Base-by-base conservation (phyloP, 2,329 filamentous ascomycete genomes). In the Epichloe sibirici region DNA sequence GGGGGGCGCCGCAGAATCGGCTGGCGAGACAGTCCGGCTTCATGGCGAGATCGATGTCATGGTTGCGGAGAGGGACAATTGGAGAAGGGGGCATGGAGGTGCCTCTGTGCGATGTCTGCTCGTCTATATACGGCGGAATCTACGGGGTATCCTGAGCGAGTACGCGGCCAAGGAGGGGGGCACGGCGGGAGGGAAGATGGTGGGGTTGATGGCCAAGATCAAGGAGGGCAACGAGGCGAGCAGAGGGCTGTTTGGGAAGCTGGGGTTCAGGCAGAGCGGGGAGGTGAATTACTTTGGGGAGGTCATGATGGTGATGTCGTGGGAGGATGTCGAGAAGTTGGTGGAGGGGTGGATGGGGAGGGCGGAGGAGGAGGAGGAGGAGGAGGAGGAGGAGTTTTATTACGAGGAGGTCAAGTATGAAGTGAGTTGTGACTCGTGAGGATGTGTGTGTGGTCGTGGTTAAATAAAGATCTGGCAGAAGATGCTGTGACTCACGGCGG, bases 41-140 rank as follows among this genome's bases (percentile, higher is more conserved):
- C 67, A 85, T 3, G 90, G 86, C 25, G 90, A 95, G 63, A 69
- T 95, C 6, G 88, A 95, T 66, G 78, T 95, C 57, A 95, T 95
- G 90, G 83, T 95, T 56, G 89, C 89, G 0, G 70, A 72, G 2
- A 69, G 69, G 4, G 62, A 65, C 0, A 69, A 80, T 34, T 81
- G 83, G 25, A 73, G 84, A 0, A 71, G 73, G 7, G 89, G 89
- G 0, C 71, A 82, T 6, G 90, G 88, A 0, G 71, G 74, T 5
- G 77, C 79, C 0, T 79, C 86, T 0, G 73, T 95, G 1, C 63
- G 81, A 3, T 70, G 80, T 0, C 85, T 97, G 52, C 62, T 96
- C 48, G 67, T 73, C 45, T 97, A 90, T 62, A 72, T 95, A 5
- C 58, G 73, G 4, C 63, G 63, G 1, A 72, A 86, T 51, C 64